Base-by-base conservation (phyloP, 345 rosid species). In the Alliaria petiolata region DNA sequence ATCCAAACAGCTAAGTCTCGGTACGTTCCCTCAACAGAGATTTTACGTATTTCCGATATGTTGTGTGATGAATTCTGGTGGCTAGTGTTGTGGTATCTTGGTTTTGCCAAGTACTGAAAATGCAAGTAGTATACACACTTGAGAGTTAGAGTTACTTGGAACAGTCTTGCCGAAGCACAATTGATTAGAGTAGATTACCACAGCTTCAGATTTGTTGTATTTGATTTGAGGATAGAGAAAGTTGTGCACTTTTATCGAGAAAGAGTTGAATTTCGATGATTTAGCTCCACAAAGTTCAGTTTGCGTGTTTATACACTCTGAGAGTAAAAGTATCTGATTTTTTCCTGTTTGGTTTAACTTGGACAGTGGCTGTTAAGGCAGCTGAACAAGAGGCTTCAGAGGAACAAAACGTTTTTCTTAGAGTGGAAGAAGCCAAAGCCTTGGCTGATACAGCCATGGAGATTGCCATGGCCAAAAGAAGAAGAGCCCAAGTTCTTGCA, bases 401-500 rank as follows among this genome's bases (percentile, higher is more conserved):
- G 54, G 95, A 82, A 49, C 81, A 70, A 44, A 73, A 69, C 26
- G 84, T 76, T 13, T 8, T 70, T 82, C 72, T 19, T 5, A 81
- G 74, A 75, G 75, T 77, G 9, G 89, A 86, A 62, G 89, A 83
- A 40, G 90, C 97, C 6, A 83, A 65, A 51, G 70, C 71, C 20
- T 65, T 76, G 12, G 91, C 87, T 8, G 71, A 58, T 56, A 66
- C 59, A 40, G 58, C 79, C 13, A 25, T 76, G 35, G 89, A 91
- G 60, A 51, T 65, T 4, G 97, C 97, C 3, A 69, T 86, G 3
- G 38, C 43, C 2, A 92, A 83, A 58, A 90, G 99, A 7, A 72
- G 51, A 43, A 77, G 80, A 72, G 98, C 97, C 7, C 93, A 95
- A 78, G 38, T 72, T 39, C 90, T 89, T 10, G 85, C 86, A 85